phyloP scores from a whole-genome alignment of 352 stramenopile genomes.

The Stramenopiles sp. region DNA sequence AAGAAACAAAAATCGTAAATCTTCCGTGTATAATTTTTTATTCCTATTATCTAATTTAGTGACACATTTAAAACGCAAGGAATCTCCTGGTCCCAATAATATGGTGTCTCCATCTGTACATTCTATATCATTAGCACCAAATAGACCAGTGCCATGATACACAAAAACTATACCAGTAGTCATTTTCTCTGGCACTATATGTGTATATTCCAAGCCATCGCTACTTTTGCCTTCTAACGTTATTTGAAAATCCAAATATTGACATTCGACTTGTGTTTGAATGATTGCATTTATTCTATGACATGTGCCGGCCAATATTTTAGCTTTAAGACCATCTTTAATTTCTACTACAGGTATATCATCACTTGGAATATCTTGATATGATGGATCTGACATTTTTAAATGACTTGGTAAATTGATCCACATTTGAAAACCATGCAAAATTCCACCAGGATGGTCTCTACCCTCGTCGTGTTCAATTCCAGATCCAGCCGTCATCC shows the following conservation, averaged over 20 bases:
- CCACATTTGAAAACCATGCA: neutral
- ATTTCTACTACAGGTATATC: neutral
- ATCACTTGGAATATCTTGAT: neutral
- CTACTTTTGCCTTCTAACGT: no score
- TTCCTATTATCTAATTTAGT: neutral
- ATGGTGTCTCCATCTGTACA: neutral
- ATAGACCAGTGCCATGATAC: constrained; percentile 1
- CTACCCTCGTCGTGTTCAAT: neutral
- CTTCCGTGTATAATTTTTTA: neutral
- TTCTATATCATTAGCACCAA: neutral
- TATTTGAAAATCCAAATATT: neutral
- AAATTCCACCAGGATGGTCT: neutral
- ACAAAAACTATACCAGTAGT: neutral
- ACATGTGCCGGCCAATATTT: neutral
- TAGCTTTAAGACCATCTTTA: neutral
- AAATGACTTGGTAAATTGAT: neutral
- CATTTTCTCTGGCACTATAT: neutral
- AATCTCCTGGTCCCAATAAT: neutral
- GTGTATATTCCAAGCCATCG: neutral
- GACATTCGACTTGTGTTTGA: neutral
- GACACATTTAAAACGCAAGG: neutral
- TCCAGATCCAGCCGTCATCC: neutral
- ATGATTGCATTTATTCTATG: neutral
- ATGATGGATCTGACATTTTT: neutral
- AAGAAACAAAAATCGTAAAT: neutral